phyloP scores from a whole-genome alignment of 345 rosid species.

The Euclidium syriacum region DNA sequence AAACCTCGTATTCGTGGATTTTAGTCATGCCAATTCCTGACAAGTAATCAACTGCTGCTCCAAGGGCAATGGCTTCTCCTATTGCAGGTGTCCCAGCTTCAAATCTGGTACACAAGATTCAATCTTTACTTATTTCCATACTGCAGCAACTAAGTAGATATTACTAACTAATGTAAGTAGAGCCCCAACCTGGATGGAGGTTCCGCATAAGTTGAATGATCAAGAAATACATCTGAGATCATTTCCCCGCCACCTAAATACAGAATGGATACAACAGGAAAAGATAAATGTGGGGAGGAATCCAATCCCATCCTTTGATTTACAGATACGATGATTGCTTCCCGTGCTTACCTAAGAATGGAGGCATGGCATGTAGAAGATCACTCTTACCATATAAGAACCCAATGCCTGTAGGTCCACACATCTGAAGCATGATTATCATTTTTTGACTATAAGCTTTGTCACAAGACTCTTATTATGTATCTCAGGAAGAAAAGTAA shows the following conservation, averaged over 20 bases:
- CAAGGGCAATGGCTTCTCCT: conserved; percentile 91
- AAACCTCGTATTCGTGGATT: conserved; percentile 85
- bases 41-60: conserved; percentile 91
- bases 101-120: conserved; percentile 45
- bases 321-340: not conserved
- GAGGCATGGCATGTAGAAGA: conserved; percentile 72
- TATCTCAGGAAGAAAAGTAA: conserved; percentile 11
- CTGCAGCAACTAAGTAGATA: not conserved
- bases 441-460: conserved; percentile 49
- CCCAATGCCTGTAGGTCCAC: conserved; percentile 99
- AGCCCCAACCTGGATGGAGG: conserved; percentile 83
- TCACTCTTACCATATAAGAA: conserved; percentile 88
- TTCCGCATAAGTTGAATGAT: conserved; percentile 91
- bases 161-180: not conserved
- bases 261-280: not conserved
- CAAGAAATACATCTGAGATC: conserved; percentile 90
- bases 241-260: conserved; percentile 92
- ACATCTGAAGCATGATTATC: conserved; percentile 98
- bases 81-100: conserved; percentile 99
- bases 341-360: conserved; percentile 76
- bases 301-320: not conserved
- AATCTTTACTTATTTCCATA: conserved; percentile 1
- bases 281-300: not conserved
- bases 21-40: conserved; percentile 73
- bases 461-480: conserved; percentile 22